These are phyloP conservation scores for Colletotrichum siamense DNA, from an alignment of 2,329 filamentous ascomycete genomes.

Conservation along the genomic window DNA sequence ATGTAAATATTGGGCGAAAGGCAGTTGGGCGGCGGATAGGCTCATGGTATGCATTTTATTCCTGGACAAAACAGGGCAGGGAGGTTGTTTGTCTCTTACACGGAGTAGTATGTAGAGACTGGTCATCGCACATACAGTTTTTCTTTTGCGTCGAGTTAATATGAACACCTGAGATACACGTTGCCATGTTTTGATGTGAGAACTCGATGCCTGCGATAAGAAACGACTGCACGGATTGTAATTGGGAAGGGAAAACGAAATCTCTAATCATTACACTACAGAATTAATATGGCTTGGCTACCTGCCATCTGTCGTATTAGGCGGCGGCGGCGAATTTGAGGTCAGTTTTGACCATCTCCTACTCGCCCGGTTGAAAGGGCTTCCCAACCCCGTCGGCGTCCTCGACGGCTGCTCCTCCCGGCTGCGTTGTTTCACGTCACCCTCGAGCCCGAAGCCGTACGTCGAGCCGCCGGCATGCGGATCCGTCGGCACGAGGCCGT, in stretches of 20 bases:
- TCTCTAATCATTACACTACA: not conserved
- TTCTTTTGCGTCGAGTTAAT: not conserved
- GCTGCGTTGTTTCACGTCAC: slow-evolving; percentile 28
- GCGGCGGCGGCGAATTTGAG: not conserved
- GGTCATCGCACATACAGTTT: not conserved
- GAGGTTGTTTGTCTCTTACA: not conserved
- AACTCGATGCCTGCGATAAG: not conserved
- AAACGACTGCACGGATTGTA: not conserved
- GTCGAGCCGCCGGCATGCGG: slow-evolving; percentile 24
- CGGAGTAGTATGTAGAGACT: not conserved
- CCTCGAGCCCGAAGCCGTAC: slow-evolving; percentile 35
- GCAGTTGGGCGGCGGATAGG: not conserved
- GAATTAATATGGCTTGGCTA: not conserved
- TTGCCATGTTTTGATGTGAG: not conserved
- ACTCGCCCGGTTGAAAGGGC: slow-evolving; percentile 3
- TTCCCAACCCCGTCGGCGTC: slow-evolving; percentile 3
- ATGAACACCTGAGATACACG: not conserved
- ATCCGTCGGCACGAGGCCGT: slow-evolving; percentile 22
- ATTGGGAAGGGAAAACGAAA: not conserved
- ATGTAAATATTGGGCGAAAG: slow-evolving; percentile 11
- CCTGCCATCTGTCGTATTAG: not conserved
- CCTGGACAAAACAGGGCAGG: not conserved
- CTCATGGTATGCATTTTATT: not conserved
- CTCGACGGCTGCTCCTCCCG: not conserved
- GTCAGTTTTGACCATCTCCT: slow-evolving; percentile 14